Base-by-base conservation (phyloP, 1,139 yeast species). In the Yamadazyma dendronema region DNA sequence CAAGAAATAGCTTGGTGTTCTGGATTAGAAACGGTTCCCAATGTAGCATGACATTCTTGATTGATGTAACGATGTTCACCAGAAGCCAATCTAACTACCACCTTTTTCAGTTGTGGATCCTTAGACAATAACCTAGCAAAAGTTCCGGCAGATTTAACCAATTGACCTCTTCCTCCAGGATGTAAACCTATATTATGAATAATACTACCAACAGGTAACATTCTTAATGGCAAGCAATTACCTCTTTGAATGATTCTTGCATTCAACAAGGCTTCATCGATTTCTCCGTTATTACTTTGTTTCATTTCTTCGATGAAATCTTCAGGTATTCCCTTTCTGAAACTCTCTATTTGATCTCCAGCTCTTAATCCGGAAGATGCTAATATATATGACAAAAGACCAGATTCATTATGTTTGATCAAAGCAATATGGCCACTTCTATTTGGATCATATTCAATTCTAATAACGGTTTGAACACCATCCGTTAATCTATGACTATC, bases 401-500 rank as follows among this genome's bases (percentile, higher is more conserved):
- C 81, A 0, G 92, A 74, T 27, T 65, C 74, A 39, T 71, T 62
- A 59, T 85, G 83, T 59, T 82, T 75, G 33, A 94, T 55, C 44
- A 92, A 67, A 1, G 99, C 99, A 60, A 92, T 84, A 63, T 92
- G 99, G 5, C 94, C 87, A 4, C 95, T 78, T 69, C 99, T 78
- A 55, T 87, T 87, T 32, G 99, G 99, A 62, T 92, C 99, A 57
- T 89, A 88, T 62, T 92, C 99, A 42, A 92, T 87, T 56, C 99
- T 74, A 41, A 82, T 67, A 16, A 92, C 97, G 16, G 78, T 74
- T 50, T 88, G 95, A 37, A 74, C 75, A 17, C 97, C 98, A 2
- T 80, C 63, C 3, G 59, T 74, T 32, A 61, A 56, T 54, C 99
- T 77, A 52, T 72, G 71, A 55, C 83, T 82, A 61, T 92, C 99